Evolutionary conservation across 192 early-diverging fungal species (phyloP), one percentile per base, ranked within the genome.

Genomic region (Rhizophagus sp.): DNA sequence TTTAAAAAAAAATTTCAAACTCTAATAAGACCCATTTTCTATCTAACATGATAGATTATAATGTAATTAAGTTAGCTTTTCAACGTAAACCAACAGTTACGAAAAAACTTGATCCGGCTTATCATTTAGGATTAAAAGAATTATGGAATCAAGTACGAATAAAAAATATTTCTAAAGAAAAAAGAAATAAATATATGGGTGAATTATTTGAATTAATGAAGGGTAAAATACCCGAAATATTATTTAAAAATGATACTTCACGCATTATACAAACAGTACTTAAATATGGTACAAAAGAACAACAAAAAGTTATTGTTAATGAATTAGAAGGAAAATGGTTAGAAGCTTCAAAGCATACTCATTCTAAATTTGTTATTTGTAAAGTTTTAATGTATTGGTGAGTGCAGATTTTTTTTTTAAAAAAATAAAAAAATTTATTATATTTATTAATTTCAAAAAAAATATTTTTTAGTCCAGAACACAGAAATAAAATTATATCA

Each of bases 201-300:
- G 8, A 44, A n/a, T n/a, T 70, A 44, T 70, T 70, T 70, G 88
- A 73, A 11, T 71, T 95, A 57, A 88, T 97, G 67, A 84, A 84
- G 22, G 97, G 97, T 77, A 91, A 91, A 79, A 92, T 96, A 68
- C 88, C 92, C 77, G 96, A 97, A 84, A 83, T 98, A 52, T 94
- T 95, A 81, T 95, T 97, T 85, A 96, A 97, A 87, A 96, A 97
- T 90, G 97, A 99, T 82, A 94, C 95, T 84, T 95, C 93, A 72
- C 92, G 97, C 76, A 89, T 98, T 12, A 88, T 99, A 75, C 97
- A 99, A 83, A 93, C 93, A 24, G 93, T 92, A 79, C 79, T 99
- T n/a, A 98, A 99, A 85, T 87, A 96, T 86, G 97, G 97, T 33
- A 93, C 84, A 73, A 84, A 82, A 36, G 85, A 88, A 50, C 95